phyloP scores from a whole-genome alignment of 352 stramenopile genomes.

The Phytophthora niederhauseri region DNA sequence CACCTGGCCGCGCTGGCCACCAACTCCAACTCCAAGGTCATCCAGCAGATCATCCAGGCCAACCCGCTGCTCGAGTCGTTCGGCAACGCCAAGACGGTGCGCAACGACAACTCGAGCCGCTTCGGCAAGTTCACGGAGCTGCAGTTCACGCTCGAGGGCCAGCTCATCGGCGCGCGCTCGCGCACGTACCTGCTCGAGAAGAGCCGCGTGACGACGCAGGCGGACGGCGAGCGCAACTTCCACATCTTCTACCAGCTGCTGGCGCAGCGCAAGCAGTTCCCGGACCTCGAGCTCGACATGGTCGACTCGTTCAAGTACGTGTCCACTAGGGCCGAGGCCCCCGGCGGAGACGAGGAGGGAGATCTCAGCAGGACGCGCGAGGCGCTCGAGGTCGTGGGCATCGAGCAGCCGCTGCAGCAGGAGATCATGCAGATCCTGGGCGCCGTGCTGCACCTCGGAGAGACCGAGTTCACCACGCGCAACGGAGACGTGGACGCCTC shows the following conservation, averaged over 20 bases:
- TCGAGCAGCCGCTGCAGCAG: conserved; percentile 78
- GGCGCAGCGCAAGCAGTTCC: conserved; percentile 58
- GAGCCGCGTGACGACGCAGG: conserved; percentile 89
- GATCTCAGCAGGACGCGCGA: conserved; percentile 76
- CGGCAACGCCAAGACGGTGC: conserved; percentile 86
- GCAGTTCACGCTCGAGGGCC: conserved; percentile 74
- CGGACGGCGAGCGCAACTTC: conserved; percentile 91
- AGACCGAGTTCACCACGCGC: conserved; percentile 84
- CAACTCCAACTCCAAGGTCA: conserved; percentile 89
- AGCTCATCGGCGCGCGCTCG: conserved; percentile 81
- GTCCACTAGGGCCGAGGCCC: conserved; percentile 38
- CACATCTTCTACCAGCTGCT: conserved; percentile 96
- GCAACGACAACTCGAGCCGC: conserved; percentile 87
- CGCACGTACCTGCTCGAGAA: conserved; percentile 94
- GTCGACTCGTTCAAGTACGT: conserved; percentile 77
- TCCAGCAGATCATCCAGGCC: conserved; percentile 96
- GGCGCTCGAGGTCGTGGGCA: conserved; percentile 90
- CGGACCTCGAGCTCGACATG: conserved; percentile 57
- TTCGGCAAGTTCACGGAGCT: conserved; percentile 91
- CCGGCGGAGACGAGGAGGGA: conserved; percentile 57
- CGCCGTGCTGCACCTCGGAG: conserved; percentile 92
- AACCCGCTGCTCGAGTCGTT: conserved; percentile 90
- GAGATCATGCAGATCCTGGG: conserved; percentile 91
- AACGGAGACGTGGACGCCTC: conserved; percentile 85
- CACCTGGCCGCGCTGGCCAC: conserved; percentile 89